Conservation (phyloP, 1,139 yeast genomes). For the Keqinozyma sinolaborantium region DNA sequence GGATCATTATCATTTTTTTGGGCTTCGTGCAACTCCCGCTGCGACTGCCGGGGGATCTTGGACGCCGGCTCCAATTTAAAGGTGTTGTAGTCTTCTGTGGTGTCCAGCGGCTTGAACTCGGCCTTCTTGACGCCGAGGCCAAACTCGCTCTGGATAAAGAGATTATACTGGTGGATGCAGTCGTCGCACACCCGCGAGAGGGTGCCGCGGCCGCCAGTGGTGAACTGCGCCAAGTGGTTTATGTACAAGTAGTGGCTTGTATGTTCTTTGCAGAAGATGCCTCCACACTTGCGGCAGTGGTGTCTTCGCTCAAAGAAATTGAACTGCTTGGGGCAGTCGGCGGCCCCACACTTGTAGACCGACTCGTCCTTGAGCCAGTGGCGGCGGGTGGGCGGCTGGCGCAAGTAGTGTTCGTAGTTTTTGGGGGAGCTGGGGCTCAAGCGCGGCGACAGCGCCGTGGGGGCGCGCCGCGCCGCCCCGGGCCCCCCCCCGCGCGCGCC, state of each 20-base stretch:
- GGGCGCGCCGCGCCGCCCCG: constrained; percentile 27
- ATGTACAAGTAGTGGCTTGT: constrained; percentile 54
- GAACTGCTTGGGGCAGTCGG: constrained; percentile 56
- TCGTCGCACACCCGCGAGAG: constrained; percentile 75
- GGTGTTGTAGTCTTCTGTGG: not conserved
- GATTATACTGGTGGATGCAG: constrained; percentile 71
- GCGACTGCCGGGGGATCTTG: not conserved
- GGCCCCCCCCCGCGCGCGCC: too few species aligned
- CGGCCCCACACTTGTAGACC: constrained; percentile 58
- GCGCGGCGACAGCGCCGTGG: constrained; percentile 15
- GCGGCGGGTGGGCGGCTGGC: constrained; percentile 52
- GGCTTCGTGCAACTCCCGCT: not conserved
- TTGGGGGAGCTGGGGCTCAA: constrained; percentile 6
- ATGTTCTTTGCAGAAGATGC: constrained; percentile 76
- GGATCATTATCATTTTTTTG: not conserved
- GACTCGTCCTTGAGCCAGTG: constrained; percentile 82
- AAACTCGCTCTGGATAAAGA: constrained; percentile 39
- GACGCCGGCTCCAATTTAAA: not conserved
- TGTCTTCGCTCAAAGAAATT: constrained; percentile 84
- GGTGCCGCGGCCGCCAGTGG: constrained; percentile 72
- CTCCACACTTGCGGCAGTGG: constrained; percentile 94
- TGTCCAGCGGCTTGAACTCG: not conserved
- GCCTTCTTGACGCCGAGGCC: constrained; percentile 17
- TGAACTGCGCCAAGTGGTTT: constrained; percentile 67
- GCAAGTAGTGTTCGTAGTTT: constrained; percentile 25